Evolutionary conservation across 2,329 filamentous ascomycete species (phyloP).

Genomic region (Coniella vitis): DNA sequence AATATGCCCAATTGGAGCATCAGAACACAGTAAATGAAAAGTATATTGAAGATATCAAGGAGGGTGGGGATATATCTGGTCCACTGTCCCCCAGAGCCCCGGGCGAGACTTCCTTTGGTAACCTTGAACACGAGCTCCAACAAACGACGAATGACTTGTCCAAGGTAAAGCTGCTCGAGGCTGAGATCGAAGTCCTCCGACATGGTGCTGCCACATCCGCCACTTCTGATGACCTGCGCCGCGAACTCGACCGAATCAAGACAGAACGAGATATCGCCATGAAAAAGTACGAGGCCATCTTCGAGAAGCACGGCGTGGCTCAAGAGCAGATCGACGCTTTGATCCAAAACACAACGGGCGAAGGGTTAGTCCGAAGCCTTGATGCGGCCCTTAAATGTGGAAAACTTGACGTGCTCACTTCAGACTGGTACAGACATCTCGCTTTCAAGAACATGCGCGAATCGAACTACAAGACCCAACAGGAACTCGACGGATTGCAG

Average conservation of each 20-base stretch:
- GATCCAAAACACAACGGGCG: slow-evolving; percentile 41
- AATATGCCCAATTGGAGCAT: slow-evolving; percentile 35
- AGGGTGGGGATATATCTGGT: slow-evolving; percentile 27
- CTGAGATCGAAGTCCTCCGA: slow-evolving; percentile 54
- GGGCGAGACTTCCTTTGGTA: slow-evolving; percentile 20
- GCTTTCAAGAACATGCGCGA: slow-evolving; percentile 46
- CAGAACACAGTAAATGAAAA: slow-evolving; percentile 43
- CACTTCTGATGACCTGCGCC: slow-evolving; percentile 10
- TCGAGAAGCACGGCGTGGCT: slow-evolving; percentile 50
- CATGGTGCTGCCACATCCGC: slow-evolving; percentile 23
- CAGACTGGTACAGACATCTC: slow-evolving; percentile 42
- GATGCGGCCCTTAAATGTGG: slow-evolving; percentile 27
- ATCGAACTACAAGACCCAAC: slow-evolving; percentile 36
- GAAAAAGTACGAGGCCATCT: slow-evolving; percentile 47
- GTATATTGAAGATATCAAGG: slow-evolving; percentile 52
- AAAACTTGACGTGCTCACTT: slow-evolving; percentile 35
- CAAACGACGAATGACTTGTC: slow-evolving; percentile 30
- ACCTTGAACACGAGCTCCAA: slow-evolving; percentile 55
- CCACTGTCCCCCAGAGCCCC: slow-evolving; percentile 7
- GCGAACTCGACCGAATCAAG: slow-evolving; percentile 12
- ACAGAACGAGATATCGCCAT: slow-evolving; percentile 39
- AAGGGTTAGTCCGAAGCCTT: slow-evolving; percentile 46
- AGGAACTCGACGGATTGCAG: slow-evolving; percentile 42
- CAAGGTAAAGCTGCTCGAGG: slow-evolving; percentile 41
- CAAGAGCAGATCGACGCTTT: slow-evolving; percentile 53